Percentiles rank a stretch among this genome's conserved stretches.
These are phyloP conservation scores for Lophiotrema nucula DNA, from an alignment of 495 filamentous ascomycete species.

Conservation along the genomic window DNA sequence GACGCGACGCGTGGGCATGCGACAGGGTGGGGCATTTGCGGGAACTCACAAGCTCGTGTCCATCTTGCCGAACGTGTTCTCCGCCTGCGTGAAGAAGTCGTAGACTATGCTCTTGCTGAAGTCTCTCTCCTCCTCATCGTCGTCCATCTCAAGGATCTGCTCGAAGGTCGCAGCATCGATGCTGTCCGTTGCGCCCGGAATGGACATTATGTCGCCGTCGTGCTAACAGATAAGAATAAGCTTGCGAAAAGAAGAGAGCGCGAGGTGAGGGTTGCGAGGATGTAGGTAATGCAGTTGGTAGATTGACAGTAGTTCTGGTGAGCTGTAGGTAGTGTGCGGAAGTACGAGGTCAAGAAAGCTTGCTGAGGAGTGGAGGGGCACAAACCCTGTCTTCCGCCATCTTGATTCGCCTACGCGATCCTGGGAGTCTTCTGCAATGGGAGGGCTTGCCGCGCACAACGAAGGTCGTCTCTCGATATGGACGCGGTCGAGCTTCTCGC, in stretches of 20 bases:
- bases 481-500: not conserved
- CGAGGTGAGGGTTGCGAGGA: not conserved
- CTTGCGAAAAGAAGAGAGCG: not conserved
- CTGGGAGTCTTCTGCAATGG: not conserved
- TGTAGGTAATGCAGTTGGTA: not conserved
- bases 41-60: constrained; percentile 66
- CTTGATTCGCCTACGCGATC: constrained; percentile 8
- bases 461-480: not conserved
- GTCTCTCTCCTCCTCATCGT: constrained; percentile 71
- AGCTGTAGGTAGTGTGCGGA: too few species aligned
- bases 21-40: not conserved
- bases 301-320: too few species aligned
- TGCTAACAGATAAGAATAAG: constrained; percentile 22
- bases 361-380: constrained; percentile 25
- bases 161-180: constrained; percentile 81
- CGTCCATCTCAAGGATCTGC: constrained; percentile 97
- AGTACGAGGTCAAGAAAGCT: not conserved
- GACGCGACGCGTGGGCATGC: too few species aligned
- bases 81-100: constrained; percentile 90
- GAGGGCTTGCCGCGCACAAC: not conserved
- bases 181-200: constrained; percentile 61
- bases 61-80: constrained; percentile 84
- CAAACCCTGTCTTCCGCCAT: constrained; percentile 34
- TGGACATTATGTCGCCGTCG: constrained; percentile 46
- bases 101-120: constrained; percentile 85